Percentiles rank a stretch among this genome's conserved stretches.
Evolutionary conservation across 108 stramenopile species (phyloP).

Genomic region (Epithemia pelagica): DNA sequence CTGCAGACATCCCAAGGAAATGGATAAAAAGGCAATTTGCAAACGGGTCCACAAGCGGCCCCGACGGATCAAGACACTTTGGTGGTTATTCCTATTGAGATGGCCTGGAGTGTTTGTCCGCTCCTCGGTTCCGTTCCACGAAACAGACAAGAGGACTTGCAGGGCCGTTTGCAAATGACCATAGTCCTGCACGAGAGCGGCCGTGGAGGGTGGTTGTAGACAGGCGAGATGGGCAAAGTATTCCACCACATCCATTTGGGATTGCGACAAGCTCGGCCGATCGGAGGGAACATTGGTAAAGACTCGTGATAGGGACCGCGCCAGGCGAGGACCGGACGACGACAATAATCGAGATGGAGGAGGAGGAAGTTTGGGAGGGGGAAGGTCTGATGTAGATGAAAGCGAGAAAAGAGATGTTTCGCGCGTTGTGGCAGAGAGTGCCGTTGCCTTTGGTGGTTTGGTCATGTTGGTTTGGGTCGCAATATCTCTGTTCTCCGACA

Average conservation of each 20-base stretch:
- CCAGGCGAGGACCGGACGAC: not conserved
- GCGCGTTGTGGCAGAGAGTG: no score
- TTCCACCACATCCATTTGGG: conserved; percentile 3
- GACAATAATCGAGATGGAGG: not conserved
- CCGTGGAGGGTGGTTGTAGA: conserved; percentile 1
- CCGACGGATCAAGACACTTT: not conserved
- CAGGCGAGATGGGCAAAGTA: not conserved
- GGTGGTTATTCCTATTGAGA: not conserved
- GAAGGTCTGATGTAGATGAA: no score
- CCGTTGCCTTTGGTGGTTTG: no score
- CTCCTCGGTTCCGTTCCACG: not conserved
- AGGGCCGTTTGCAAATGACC: not conserved
- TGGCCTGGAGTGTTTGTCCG: no score
- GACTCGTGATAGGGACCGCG: conserved; percentile 1
- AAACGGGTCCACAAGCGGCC: not conserved
- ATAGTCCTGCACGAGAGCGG: not conserved
- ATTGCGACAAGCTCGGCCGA: not conserved
- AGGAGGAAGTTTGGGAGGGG: not conserved
- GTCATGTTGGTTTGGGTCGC: no score
- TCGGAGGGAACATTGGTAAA: conserved; percentile 5
- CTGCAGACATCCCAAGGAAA: not conserved
- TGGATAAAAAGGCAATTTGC: not conserved
- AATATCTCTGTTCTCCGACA: no score
- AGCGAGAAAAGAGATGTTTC: no score
- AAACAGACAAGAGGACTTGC: not conserved